These are phyloP conservation scores for Cadophora luteo-olivacea DNA, from an alignment of 2,329 filamentous ascomycete species.

Conservation along the genomic window DNA sequence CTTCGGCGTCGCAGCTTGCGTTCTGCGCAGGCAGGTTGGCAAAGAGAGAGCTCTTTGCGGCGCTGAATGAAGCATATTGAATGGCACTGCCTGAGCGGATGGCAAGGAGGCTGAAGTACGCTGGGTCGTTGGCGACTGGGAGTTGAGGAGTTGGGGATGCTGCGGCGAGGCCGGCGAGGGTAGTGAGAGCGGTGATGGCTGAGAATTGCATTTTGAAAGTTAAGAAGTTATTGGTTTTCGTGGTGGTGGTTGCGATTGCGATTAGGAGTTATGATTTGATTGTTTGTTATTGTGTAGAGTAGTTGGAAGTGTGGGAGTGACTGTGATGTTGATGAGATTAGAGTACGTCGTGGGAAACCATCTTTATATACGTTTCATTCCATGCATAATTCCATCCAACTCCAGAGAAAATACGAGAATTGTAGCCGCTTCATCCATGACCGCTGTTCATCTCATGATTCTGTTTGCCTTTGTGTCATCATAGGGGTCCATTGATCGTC, in stretches of 20 bases:
- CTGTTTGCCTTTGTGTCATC: neutral
- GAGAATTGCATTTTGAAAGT: constrained; percentile 9
- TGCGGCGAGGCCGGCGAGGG: constrained; percentile 8
- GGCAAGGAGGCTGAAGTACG: constrained; percentile 12
- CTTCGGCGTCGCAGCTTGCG: constrained; percentile 6
- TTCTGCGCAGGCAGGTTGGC: constrained; percentile 7
- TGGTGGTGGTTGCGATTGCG: neutral
- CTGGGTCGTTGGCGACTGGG: neutral
- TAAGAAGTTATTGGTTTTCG: neutral
- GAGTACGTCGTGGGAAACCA: neutral
- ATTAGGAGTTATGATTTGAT: neutral
- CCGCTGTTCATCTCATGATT: constrained; percentile 3
- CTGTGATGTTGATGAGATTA: neutral
- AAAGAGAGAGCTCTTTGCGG: constrained; percentile 9
- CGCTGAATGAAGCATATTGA: constrained; percentile 7
- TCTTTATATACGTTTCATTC: constrained; percentile 1
- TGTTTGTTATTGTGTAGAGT: neutral
- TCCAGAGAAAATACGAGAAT: neutral
- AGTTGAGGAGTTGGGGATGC: constrained; percentile 11
- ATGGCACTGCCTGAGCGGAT: constrained; percentile 12
- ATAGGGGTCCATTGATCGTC: constrained; percentile 9
- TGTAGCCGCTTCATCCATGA: neutral
- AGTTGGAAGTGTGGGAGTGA: neutral
- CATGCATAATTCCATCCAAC: neutral
- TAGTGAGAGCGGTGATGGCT: constrained; percentile 12